phyloP scores from a whole-genome alignment of 371 early-diverging fungal genomes.

The Saksenaea oblongispora region DNA sequence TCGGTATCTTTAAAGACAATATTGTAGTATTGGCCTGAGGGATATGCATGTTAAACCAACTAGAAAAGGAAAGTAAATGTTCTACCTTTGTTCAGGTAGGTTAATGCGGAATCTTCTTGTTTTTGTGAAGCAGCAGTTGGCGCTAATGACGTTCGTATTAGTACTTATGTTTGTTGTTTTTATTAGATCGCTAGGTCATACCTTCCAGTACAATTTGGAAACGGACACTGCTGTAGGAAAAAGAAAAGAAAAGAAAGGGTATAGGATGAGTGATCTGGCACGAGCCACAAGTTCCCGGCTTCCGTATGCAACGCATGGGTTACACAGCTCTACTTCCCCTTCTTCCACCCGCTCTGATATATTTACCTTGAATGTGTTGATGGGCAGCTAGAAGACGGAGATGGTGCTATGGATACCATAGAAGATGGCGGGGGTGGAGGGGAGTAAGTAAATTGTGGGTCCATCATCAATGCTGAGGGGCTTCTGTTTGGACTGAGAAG shows the following conservation, averaged over 20 bases:
- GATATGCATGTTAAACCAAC: slow-evolving; percentile 21
- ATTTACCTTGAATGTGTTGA: slow-evolving; percentile 6
- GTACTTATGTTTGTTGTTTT: neutral
- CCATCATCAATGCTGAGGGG: neutral
- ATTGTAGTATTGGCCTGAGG: slow-evolving; percentile 23
- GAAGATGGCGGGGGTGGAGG: slow-evolving; percentile 1
- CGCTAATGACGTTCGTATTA: slow-evolving; percentile 18
- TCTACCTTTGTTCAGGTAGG: slow-evolving; percentile 66
- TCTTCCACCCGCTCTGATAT: neutral
- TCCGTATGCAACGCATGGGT: slow-evolving; percentile 14
- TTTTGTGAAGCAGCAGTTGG: slow-evolving; percentile 39
- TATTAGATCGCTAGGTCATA: neutral
- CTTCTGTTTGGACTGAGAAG: neutral
- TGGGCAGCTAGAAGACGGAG: slow-evolving; percentile 10
- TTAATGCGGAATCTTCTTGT: slow-evolving; percentile 46
- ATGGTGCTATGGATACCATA: slow-evolving; percentile 2
- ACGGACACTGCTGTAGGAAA: slow-evolving; percentile 12
- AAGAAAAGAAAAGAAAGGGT: neutral
- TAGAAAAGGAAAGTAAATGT: neutral
- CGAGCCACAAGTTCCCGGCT: slow-evolving; percentile 1
- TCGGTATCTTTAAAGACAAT: slow-evolving; percentile 7
- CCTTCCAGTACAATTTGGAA: slow-evolving; percentile 28
- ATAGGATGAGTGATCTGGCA: neutral
- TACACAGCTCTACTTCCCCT: slow-evolving; percentile 8
- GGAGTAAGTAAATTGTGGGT: neutral